Evolutionary conservation across 805 yeast species (phyloP), one percentile per base, ranked within the genome.

Genomic region (Candida chauliodis): DNA sequence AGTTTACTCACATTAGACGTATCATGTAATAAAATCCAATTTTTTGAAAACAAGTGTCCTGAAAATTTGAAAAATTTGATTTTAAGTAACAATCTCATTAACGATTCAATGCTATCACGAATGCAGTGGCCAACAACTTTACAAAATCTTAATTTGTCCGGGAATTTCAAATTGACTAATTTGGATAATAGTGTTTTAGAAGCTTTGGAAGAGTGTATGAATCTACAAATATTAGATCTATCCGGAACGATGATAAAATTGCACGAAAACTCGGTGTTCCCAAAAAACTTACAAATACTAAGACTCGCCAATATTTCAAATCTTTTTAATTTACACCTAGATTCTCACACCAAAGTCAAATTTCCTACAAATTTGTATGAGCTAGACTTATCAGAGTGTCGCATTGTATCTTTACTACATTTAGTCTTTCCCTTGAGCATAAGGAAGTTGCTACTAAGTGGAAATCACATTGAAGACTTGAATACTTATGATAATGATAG

Each of bases 361-460:
- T 63, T 66, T 33, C 69, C 71, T 3, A 37, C 41, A n/a, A 42
- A 41, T 18, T 45, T 65, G 32, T 46, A 43, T 3, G 40, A 43
- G 8, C 42, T 66, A 26, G 51, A 54, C 21, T 40, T 65, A 30
- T 41, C 51, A 1, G 56, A 50, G 17, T 60, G 66, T 35, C 37
- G 44, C 4, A 42, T 62, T 19, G 36, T 21, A 10, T 27, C 36
- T 8, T 47, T 63, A 3, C 32, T 45, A 1, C 40, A 40, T 16
- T 56, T 63, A 36, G 38, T 42, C 21, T 58, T 60, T 34, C 40
- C 40, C 3, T 11, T 3, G 3, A 20, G 63, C 63, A 41, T 62
- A 20, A 31, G 36, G 15, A 46, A 44, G 11, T 45, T 62, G 13
- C 47, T 53, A 4, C 42, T 62, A 16, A 40, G 55, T 3, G 62